A percentile compares a stretch with the other conserved stretches of the same genome.
Conservation (phyloP, 192 early-diverging fungal species). For the Dissophora ornata region DNA sequence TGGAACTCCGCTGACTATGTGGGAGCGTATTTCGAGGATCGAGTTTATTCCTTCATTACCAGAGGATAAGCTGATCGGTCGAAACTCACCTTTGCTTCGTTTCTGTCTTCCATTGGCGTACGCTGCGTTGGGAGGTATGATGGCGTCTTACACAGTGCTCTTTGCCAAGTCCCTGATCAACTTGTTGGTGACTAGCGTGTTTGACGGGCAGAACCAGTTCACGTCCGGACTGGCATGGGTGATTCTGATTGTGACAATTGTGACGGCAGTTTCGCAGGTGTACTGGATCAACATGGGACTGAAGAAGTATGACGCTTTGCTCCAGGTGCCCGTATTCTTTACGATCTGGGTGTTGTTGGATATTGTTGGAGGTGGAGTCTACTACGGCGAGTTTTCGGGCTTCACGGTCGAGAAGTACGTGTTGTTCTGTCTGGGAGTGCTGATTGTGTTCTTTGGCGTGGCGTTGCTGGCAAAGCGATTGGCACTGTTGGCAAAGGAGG, state of each 20-base stretch:
- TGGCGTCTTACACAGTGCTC: slow-evolving; percentile 81
- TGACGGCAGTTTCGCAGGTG: slow-evolving; percentile 81
- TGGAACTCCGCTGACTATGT: slow-evolving; percentile 6
- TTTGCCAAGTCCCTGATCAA: slow-evolving; percentile 88
- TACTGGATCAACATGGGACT: slow-evolving; percentile 90
- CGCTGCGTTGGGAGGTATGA: slow-evolving; percentile 78
- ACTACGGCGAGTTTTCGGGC: slow-evolving; percentile 78
- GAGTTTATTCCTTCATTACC: slow-evolving; percentile 57
- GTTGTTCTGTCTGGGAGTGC: slow-evolving; percentile 74
- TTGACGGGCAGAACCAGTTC: slow-evolving; percentile 82
- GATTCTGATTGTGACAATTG: slow-evolving; percentile 76
- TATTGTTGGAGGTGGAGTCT: slow-evolving; percentile 84
- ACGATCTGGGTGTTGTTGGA: slow-evolving; percentile 86
- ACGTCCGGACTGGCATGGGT: slow-evolving; percentile 70
- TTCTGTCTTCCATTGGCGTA: slow-evolving; percentile 77
- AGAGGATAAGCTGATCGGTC: slow-evolving; percentile 57
- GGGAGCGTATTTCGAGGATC: slow-evolving; percentile 22
- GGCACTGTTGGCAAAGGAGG: slow-evolving; percentile 52
- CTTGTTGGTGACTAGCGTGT: slow-evolving; percentile 70
- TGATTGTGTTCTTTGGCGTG: slow-evolving; percentile 80
- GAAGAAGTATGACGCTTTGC: slow-evolving; percentile 80
- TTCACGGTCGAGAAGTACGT: slow-evolving; percentile 74
- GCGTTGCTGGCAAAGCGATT: slow-evolving; percentile 73
- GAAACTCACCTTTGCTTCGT: slow-evolving; percentile 59
- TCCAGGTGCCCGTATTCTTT: slow-evolving; percentile 87